Evolutionary conservation across 306 rosid species (phyloP).

Genomic region (Citrullus mucosospermus): DNA sequence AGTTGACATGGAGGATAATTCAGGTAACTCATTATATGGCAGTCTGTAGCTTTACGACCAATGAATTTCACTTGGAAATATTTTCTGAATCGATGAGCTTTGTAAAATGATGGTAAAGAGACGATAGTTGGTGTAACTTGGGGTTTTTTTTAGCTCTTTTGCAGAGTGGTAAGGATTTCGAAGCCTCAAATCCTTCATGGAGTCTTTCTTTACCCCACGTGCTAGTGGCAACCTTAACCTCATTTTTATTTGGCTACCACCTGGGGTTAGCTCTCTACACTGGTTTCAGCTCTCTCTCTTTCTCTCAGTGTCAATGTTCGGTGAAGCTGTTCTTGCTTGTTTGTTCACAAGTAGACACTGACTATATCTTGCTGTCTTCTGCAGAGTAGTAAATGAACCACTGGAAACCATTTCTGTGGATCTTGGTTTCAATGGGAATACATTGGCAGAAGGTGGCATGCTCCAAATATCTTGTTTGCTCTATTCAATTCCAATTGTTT

Average conservation of each 20-base stretch:
- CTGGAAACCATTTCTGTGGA: constrained; percentile 81
- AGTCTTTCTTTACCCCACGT: constrained; percentile 78
- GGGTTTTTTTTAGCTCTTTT: constrained; percentile 37
- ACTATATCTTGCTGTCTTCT: neutral
- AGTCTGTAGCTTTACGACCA: neutral
- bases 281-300: neutral
- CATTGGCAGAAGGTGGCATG: constrained; percentile 79
- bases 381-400: constrained; percentile 94
- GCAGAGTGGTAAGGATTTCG: constrained; percentile 29
- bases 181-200: constrained; percentile 72
- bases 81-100: neutral
- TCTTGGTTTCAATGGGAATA: constrained; percentile 88
- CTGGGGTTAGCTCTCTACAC: constrained; percentile 54
- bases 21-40: constrained; percentile 32
- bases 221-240: constrained; percentile 56
- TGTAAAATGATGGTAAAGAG: neutral
- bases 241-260: constrained; percentile 92
- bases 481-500: constrained; percentile 5
- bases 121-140: constrained; percentile 16
- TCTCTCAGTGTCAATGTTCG: constrained; percentile 2
- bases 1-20: constrained; percentile 52
- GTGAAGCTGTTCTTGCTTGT: neutral
- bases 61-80: neutral
- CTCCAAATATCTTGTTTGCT: constrained; percentile 2
- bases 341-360: neutral